phyloP scores from a whole-genome alignment of 495 filamentous ascomycete genomes.

The Copromyces sp. region DNA sequence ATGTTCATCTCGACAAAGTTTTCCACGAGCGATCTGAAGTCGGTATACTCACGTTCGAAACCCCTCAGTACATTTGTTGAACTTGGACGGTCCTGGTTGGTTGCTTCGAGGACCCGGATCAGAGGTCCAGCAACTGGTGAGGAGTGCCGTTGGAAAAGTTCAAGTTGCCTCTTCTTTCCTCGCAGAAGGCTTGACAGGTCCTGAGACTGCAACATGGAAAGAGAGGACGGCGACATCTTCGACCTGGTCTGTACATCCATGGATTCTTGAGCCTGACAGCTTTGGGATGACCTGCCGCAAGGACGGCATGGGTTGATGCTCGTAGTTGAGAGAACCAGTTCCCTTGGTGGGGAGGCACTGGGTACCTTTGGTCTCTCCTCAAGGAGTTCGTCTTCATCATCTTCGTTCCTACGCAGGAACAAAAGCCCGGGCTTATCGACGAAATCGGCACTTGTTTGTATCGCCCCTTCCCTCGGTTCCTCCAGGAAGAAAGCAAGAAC shows the following conservation, averaged over 20 bases:
- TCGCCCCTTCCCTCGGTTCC: constrained; percentile 7
- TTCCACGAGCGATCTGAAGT: constrained; percentile 27
- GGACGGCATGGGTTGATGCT: neutral
- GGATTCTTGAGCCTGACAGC: neutral
- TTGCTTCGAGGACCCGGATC: neutral
- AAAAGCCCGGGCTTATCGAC: constrained; percentile 43
- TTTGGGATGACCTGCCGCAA: neutral
- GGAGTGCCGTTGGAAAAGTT: neutral
- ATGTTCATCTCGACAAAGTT: constrained; percentile 35
- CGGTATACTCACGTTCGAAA: constrained; percentile 7
- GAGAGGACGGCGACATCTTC: neutral
- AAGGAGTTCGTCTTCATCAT: constrained; percentile 35
- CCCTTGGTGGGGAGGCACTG: neutral
- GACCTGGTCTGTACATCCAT: neutral
- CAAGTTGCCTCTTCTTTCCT: constrained; percentile 9
- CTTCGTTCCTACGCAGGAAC: constrained; percentile 38
- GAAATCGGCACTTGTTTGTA: constrained; percentile 30
- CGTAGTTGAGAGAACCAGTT: neutral
- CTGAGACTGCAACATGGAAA: neutral
- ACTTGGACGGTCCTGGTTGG: neutral
- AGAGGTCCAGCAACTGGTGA: neutral
- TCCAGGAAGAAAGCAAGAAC: constrained; percentile 16
- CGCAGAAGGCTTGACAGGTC: constrained; percentile 9
- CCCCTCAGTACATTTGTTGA: constrained; percentile 11
- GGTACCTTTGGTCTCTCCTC: constrained; percentile 25